phyloP scores from a whole-genome alignment of 768 basidiomycete genomes.

The Tulasnella sp. region DNA sequence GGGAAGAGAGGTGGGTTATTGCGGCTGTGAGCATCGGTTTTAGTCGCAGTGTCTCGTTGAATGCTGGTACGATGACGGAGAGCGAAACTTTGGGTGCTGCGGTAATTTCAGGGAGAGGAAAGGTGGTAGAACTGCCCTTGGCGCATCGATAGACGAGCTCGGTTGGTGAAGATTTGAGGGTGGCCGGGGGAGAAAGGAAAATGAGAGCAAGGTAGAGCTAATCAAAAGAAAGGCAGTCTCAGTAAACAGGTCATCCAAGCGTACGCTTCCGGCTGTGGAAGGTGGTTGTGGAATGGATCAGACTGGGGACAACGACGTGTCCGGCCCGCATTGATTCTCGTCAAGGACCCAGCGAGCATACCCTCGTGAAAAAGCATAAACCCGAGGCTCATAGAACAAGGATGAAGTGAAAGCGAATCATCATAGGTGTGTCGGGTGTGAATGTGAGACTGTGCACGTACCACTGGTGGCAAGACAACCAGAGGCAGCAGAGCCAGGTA shows the following conservation, averaged over 20 bases:
- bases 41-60: slow-evolving; percentile 80
- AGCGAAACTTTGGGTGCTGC: slow-evolving; percentile 49
- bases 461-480: background rate
- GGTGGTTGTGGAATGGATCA: background rate
- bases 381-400: slow-evolving; percentile 87
- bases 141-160: slow-evolving; percentile 40
- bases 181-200: slow-evolving; percentile 60
- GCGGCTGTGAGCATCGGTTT: slow-evolving; percentile 72
- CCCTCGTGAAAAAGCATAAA: slow-evolving; percentile 30
- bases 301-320: slow-evolving; percentile 24
- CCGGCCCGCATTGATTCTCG: slow-evolving; percentile 46
- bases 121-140: slow-evolving; percentile 40
- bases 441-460: slow-evolving; percentile 7
- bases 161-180: slow-evolving; percentile 41
- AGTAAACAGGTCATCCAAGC: slow-evolving; percentile 7
- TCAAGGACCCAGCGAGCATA: slow-evolving; percentile 47
- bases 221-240: background rate
- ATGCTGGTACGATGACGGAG: slow-evolving; percentile 80
- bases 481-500: background rate
- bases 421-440: background rate
- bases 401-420: slow-evolving; percentile 43
- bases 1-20: slow-evolving; percentile 43
- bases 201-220: slow-evolving; percentile 63
- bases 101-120: slow-evolving; percentile 45
- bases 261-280: background rate